Evolutionary conservation across 176 grass and related monocot species (phyloP).

Genomic region (Thalia dealbata): DNA sequence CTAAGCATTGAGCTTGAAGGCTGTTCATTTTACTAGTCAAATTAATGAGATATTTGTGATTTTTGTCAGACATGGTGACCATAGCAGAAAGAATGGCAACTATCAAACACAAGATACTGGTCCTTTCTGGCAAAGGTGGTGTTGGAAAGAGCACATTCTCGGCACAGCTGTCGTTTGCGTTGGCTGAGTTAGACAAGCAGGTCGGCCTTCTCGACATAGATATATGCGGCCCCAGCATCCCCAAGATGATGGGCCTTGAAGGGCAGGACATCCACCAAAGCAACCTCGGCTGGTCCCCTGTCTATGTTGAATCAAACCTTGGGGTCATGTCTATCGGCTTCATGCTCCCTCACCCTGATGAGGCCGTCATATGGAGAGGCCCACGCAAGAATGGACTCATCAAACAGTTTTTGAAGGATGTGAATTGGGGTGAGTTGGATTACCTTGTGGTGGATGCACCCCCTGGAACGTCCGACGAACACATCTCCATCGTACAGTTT

Average conservation of each 20-base stretch:
- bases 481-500: constrained; percentile 94
- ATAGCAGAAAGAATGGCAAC: constrained; percentile 69
- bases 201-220: constrained; percentile 68
- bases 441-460: constrained; percentile 67
- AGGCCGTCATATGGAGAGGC: constrained; percentile 68
- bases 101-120: constrained; percentile 68
- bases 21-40: background rate
- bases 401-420: constrained; percentile 81
- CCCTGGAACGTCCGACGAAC: constrained; percentile 66
- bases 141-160: constrained; percentile 71
- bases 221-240: constrained; percentile 67
- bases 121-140: constrained; percentile 67
- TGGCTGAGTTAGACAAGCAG: constrained; percentile 42
- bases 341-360: constrained; percentile 48
- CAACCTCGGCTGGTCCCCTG: constrained; percentile 58
- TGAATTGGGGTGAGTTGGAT: constrained; percentile 72
- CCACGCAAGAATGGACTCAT: constrained; percentile 67
- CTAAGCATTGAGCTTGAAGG: background rate
- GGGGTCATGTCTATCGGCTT: constrained; percentile 84
- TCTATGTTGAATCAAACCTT: constrained; percentile 61
- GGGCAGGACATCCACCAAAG: constrained; percentile 60
- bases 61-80: constrained; percentile 46
- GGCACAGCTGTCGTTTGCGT: constrained; percentile 54
- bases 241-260: constrained; percentile 69
- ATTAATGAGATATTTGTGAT: background rate